Evolutionary conservation across 1,284 basidiomycete genomes (phyloP).

Genomic region (Apiotrichum sp.): DNA sequence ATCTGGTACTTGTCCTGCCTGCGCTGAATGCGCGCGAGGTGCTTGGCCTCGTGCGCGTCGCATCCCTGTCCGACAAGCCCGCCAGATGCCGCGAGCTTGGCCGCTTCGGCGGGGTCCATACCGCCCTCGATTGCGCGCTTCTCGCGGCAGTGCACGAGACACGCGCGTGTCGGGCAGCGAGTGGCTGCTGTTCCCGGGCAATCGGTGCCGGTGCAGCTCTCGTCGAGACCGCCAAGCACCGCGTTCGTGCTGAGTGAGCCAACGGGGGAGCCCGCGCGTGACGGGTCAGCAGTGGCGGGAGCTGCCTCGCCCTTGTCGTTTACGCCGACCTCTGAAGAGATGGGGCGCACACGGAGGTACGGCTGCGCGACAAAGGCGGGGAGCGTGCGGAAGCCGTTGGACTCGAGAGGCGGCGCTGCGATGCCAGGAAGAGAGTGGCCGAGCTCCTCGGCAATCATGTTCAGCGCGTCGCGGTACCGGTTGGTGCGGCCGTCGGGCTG

Average conservation of each 20-base stretch:
- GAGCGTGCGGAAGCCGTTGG: slow-evolving; percentile 51
- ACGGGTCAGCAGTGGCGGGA: background rate
- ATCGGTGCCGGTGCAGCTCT: slow-evolving; percentile 2
- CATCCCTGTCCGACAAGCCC: slow-evolving; percentile 43
- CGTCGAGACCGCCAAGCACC: slow-evolving; percentile 10
- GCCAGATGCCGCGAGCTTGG: slow-evolving; percentile 20
- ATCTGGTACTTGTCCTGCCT: slow-evolving; percentile 28
- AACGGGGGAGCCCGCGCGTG: background rate
- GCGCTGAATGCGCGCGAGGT: slow-evolving; percentile 33
- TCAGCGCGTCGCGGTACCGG: slow-evolving; percentile 55
- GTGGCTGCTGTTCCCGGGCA: slow-evolving; percentile 25
- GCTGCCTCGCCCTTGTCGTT: slow-evolving; percentile 7
- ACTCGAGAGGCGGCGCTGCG: slow-evolving; percentile 29
- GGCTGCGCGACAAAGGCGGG: slow-evolving; percentile 84
- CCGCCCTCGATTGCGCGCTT: slow-evolving; percentile 31
- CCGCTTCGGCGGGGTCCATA: slow-evolving; percentile 33
- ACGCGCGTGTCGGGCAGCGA: slow-evolving; percentile 39
- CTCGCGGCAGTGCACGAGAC: slow-evolving; percentile 44
- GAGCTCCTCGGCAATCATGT: slow-evolving; percentile 62
- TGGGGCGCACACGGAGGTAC: slow-evolving; percentile 59
- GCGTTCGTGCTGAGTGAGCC: background rate
- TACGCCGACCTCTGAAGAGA: slow-evolving; percentile 25
- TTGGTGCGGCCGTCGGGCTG: slow-evolving; percentile 34
- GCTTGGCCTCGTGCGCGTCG: slow-evolving; percentile 48
- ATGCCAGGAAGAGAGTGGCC: slow-evolving; percentile 48